Percentiles rank a stretch among this genome's conserved stretches.
These are phyloP conservation scores for Ascochyta koolunga DNA, from an alignment of 2,329 filamentous ascomycete genomes.

Conservation along the genomic window DNA sequence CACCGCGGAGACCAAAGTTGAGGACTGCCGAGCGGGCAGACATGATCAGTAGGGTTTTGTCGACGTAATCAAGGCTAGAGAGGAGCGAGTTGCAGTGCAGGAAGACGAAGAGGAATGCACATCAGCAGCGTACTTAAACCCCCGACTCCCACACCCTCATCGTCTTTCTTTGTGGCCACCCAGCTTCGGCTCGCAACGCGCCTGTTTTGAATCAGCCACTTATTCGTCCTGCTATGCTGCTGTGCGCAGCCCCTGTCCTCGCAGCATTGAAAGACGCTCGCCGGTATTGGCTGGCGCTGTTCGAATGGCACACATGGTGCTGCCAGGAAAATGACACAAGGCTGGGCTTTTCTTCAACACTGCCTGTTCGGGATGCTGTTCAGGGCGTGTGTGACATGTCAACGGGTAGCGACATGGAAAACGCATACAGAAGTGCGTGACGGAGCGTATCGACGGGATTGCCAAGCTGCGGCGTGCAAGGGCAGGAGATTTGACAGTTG, in stretches of 20 bases:
- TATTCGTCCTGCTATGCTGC: not conserved
- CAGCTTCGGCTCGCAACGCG: not conserved
- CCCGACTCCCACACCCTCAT: not conserved
- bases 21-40: not conserved
- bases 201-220: not conserved
- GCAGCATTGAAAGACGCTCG: too few relatives aligned
- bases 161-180: not conserved
- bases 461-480: not conserved
- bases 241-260: not conserved
- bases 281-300: not conserved
- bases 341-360: not conserved
- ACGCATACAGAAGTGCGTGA: not conserved
- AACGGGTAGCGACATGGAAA: constrained; percentile 1
- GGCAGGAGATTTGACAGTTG: not conserved
- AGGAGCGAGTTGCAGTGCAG: too few relatives aligned
- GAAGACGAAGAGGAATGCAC: too few relatives aligned
- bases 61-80: too few relatives aligned
- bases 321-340: not conserved
- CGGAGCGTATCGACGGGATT: not conserved
- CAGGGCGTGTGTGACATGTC: not conserved
- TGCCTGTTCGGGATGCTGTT: not conserved
- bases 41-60: not conserved
- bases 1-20: constrained; percentile 24
- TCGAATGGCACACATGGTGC: not conserved
- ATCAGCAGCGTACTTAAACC: not conserved